phyloP scores from a whole-genome alignment of 2,329 filamentous ascomycete genomes.

The Fusarium equiseti region DNA sequence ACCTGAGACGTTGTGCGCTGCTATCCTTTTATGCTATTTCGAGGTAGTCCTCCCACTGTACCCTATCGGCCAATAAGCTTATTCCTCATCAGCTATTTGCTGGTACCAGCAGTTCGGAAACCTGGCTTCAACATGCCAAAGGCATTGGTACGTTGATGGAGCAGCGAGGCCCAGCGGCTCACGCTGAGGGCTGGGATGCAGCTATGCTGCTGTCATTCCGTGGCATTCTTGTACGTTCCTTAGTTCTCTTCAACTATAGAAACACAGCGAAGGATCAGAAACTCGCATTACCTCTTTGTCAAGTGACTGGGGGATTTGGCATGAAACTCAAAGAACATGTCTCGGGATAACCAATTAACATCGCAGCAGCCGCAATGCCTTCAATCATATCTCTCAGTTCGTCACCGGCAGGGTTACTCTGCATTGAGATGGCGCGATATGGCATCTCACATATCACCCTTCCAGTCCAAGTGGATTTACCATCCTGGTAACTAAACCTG shows the following conservation, averaged over 20 bases:
- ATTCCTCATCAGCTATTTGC: conserved; percentile 54
- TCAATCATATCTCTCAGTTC: conserved; percentile 17
- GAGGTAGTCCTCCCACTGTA: conserved; percentile 48
- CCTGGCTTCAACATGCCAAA: conserved; percentile 56
- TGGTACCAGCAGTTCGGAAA: conserved; percentile 51
- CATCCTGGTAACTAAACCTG: conserved; percentile 26
- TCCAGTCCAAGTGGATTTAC: conserved; percentile 41
- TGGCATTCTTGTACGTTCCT: conserved; percentile 52
- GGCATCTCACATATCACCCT: conserved; percentile 45
- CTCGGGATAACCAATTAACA: conserved; percentile 10
- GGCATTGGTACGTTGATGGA: conserved; percentile 56
- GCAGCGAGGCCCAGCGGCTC: conserved; percentile 54
- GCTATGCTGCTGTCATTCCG: conserved; percentile 55
- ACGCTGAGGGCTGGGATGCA: conserved; percentile 53
- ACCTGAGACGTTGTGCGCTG: conserved; percentile 57
- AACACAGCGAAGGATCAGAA: conserved; percentile 8
- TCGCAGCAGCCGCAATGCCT: conserved; percentile 6
- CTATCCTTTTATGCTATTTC: conserved; percentile 56
- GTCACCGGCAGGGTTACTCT: conserved; percentile 41
- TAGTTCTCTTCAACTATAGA: conserved; percentile 8
- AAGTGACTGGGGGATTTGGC: conserved; percentile 30
- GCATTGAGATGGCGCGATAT: conserved; percentile 47
- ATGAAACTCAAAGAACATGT: not conserved
- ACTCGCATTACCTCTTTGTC: conserved; percentile 30
- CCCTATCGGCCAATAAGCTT: conserved; percentile 17